Percentiles rank a stretch among this genome's conserved stretches.
These are phyloP conservation scores for Aureobasidium sp. DNA, from an alignment of 2,329 filamentous ascomycete species.

Conservation along the genomic window DNA sequence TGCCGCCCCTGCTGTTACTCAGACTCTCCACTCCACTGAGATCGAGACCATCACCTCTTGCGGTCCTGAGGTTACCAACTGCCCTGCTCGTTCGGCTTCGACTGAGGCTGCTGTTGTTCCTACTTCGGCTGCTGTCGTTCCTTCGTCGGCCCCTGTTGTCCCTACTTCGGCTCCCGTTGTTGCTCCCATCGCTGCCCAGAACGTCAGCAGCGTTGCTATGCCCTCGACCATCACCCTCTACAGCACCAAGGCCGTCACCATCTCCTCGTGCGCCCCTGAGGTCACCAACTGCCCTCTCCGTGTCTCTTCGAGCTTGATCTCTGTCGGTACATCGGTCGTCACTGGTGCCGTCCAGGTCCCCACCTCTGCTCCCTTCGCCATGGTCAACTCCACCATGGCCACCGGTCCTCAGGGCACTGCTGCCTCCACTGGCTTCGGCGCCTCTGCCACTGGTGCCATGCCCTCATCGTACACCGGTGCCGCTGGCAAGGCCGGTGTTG, in stretches of 20 bases:
- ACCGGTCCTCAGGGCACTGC: neutral
- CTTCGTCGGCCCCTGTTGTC: neutral
- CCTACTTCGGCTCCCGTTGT: neutral
- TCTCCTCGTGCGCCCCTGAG: conserved; percentile 30
- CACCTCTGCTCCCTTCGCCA: conserved; percentile 9
- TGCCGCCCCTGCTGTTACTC: conserved; percentile 1
- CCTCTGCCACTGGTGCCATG: conserved; percentile 9
- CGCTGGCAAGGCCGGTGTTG: conserved; percentile 14
- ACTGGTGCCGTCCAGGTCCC: neutral
- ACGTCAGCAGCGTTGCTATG: neutral
- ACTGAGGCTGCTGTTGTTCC: too few species aligned
- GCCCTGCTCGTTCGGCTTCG: conserved; percentile 2
- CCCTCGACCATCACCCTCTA: conserved; percentile 15
- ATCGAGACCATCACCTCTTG: conserved; percentile 16
- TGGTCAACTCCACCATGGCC: conserved; percentile 3
- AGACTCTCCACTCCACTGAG: conserved; percentile 14
- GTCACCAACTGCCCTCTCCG: conserved; percentile 28
- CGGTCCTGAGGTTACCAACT: conserved; percentile 16
- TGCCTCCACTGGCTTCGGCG: conserved; percentile 11
- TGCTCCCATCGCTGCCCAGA: neutral
- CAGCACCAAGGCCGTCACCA: conserved; percentile 25
- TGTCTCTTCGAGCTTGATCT: neutral
- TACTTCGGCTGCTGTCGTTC: too few species aligned
- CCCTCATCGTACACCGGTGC: conserved; percentile 13
- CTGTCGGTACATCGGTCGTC: conserved; percentile 10